Evolutionary conservation across 1,284 basidiomycete genomes (phyloP).

Genomic region (Ganoderma lucidum): DNA sequence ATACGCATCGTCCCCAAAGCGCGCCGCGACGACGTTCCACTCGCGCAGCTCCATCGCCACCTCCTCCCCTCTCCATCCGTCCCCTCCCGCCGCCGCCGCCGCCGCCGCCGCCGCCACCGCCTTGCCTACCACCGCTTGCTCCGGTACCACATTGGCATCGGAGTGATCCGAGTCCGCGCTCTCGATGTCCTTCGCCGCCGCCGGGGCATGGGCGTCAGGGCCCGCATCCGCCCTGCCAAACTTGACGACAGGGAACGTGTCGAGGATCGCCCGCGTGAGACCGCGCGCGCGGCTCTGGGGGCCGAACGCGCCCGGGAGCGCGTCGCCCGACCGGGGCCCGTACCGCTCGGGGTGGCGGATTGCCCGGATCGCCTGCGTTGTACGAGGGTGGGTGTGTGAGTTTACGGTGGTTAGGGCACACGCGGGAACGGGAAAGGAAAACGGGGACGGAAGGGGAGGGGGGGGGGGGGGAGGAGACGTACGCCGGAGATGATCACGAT

Average conservation of each 20-base stretch:
- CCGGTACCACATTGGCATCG: neutral
- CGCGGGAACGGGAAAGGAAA: no score
- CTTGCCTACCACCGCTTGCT: neutral
- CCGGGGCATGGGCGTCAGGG: constrained; percentile 7
- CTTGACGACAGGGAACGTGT: constrained; percentile 93
- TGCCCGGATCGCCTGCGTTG: constrained; percentile 74
- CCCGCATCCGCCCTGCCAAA: constrained; percentile 56
- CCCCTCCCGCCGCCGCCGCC: neutral
- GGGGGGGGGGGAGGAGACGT: constrained; percentile 38
- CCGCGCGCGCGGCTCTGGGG: constrained; percentile 80
- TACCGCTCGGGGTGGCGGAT: constrained; percentile 92
- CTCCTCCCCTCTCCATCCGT: constrained; percentile 16
- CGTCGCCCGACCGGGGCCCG: constrained; percentile 68
- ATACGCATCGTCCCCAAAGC: constrained; percentile 17
- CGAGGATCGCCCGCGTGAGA: constrained; percentile 88
- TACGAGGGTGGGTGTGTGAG: neutral
- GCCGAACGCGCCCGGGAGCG: constrained; percentile 37
- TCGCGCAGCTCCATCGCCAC: constrained; percentile 30
- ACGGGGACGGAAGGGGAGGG: no score
- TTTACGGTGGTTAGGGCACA: neutral
- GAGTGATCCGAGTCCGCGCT: constrained; percentile 12
- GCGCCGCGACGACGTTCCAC: constrained; percentile 21
- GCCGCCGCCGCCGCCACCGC: neutral
- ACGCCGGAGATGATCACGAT: constrained; percentile 85
- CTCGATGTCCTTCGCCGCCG: constrained; percentile 46